Base-by-base conservation (phyloP, 2,329 filamentous ascomycete genomes). In the Fusarium pseudocircinatum region DNA sequence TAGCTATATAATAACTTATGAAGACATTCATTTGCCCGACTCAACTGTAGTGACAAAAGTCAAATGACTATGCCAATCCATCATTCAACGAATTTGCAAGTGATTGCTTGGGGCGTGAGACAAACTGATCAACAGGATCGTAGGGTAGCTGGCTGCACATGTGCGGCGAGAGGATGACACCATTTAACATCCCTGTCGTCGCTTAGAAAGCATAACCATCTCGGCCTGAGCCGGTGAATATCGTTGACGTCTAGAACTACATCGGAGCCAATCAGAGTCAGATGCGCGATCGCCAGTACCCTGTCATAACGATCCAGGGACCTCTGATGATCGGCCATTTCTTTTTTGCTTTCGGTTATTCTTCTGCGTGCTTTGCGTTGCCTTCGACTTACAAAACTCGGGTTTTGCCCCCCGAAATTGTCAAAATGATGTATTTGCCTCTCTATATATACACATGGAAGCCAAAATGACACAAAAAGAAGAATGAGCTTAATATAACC, bases 171-270 rank as follows among this genome's bases (percentile, higher is more conserved):
- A 53, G 32, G 43, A 77, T 75, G 67, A 74, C 70, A 77, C 70
- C 74, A 76, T 76, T 46, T 49, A 62, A 40, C 24, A 76, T 56
- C 74, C 75, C 67, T 74, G 63, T 61, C 26, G 40, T 63, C 44
- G 52, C 60, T 46, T 37, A 52, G 22, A 44, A 62, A 67, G 61
- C 60, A 69, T 53, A 22, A 26, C 22, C 39, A 30, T 34, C 36
- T 72, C 44, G 63, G 64, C 58, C 26, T 72, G 42, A 36, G 37
- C 63, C 42, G 56, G 53, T 32, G 60, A 58, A 74, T 72, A 74
- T 74, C 72, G 68, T 72, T 74, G 72, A 74, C 72, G 64, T 61
- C 60, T 72, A 63, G 60, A 74, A 72, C 28, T 58, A 54, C 14
- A 42, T 44, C 39, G 12, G n/a, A 28, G 57, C 72, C 71, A 74